Evolutionary conservation across 2,329 filamentous ascomycete genomes (phyloP).

Genomic region (Juglanconis sp.): DNA sequence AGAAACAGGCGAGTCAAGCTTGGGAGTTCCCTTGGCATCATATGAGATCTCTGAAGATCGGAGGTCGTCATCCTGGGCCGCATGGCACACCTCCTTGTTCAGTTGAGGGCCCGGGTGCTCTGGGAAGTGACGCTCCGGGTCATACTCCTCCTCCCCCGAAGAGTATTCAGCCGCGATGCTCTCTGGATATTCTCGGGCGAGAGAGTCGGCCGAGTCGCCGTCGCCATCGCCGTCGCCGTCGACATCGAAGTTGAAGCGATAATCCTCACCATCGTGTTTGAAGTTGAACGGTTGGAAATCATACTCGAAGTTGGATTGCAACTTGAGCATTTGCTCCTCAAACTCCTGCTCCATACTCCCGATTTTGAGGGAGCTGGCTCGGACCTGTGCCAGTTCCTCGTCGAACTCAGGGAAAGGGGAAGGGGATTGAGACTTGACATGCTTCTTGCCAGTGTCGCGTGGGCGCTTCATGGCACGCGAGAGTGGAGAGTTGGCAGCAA

Average conservation of each 20-base stretch:
- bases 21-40: too few relatives aligned
- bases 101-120: neutral
- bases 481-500: neutral
- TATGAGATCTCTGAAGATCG: too few relatives aligned
- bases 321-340: neutral
- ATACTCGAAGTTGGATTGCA: neutral
- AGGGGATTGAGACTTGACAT: neutral
- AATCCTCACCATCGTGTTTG: neutral
- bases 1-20: neutral
- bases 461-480: constrained; percentile 1
- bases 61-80: too few relatives aligned
- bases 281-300: neutral
- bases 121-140: neutral
- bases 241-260: neutral
- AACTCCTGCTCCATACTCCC: neutral
- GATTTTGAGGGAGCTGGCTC: neutral
- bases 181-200: neutral
- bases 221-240: too few relatives aligned
- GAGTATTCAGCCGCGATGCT: neutral
- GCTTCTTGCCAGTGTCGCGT: neutral
- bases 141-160: neutral
- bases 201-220: neutral
- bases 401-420: neutral
- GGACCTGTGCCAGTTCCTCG: neutral
- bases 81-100: too few relatives aligned